A percentile compares a stretch with the other conserved stretches of the same genome.
These are phyloP conservation scores for Thielaviopsis cerberus DNA, from an alignment of 2,329 filamentous ascomycete species.

Conservation along the genomic window DNA sequence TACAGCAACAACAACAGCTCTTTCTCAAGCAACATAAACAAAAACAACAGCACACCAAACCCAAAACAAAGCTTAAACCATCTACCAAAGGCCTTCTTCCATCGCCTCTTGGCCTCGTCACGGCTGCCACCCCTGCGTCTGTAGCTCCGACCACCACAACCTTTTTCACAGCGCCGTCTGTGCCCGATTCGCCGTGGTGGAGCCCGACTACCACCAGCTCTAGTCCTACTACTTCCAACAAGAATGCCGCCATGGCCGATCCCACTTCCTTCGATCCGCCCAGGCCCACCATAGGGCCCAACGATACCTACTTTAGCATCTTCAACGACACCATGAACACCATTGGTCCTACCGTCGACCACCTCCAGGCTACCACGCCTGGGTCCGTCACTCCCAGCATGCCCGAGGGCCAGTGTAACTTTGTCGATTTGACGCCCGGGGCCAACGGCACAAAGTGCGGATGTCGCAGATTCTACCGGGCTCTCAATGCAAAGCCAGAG, in stretches of 20 bases:
- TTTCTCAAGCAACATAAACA: background rate
- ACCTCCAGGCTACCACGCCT: constrained; percentile 15
- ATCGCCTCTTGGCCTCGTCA: background rate
- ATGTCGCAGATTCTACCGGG: constrained; percentile 37
- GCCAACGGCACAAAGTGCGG: constrained; percentile 35
- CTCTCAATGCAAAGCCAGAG: constrained; percentile 24
- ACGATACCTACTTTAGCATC: constrained; percentile 4
- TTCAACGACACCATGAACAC: constrained; percentile 3
- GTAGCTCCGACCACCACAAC: constrained; percentile 1
- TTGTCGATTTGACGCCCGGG: constrained; percentile 33
- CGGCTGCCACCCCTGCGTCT: background rate
- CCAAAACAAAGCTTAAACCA: background rate
- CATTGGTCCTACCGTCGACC: background rate
- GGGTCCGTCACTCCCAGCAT: constrained; percentile 19
- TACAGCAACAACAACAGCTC: background rate
- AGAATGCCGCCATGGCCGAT: constrained; percentile 1
- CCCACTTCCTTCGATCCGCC: background rate
- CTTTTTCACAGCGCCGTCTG: constrained; percentile 5
- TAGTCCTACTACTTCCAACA: background rate
- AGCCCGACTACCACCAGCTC: background rate
- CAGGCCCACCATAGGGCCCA: background rate
- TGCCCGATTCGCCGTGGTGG: constrained; percentile 8
- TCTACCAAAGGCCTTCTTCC: background rate
- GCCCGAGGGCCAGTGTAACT: constrained; percentile 38
- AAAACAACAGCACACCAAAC: background rate